Conservation (phyloP, 805 yeast species). For the Lipomyces spencermartinsiae region DNA sequence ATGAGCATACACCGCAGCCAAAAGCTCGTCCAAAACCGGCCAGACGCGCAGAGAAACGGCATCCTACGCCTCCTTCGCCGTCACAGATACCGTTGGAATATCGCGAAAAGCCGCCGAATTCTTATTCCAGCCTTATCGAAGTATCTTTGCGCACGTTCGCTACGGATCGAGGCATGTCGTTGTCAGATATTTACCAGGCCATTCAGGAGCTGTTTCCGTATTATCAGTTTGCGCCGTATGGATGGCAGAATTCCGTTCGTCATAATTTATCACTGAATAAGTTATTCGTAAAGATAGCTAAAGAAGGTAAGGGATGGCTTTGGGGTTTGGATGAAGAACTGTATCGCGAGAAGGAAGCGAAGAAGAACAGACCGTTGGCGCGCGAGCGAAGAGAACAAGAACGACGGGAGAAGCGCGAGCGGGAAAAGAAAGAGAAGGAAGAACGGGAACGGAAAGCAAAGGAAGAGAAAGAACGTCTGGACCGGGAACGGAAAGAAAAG, state of each 20-base stretch:
- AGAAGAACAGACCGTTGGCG: constrained; percentile 58
- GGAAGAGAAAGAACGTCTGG: constrained; percentile 43
- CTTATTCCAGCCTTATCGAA: constrained; percentile 81
- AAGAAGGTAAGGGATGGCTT: constrained; percentile 92
- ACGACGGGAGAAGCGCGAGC: constrained; percentile 51
- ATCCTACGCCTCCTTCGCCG: constrained; percentile 35
- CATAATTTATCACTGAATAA: constrained; percentile 88
- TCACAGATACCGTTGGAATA: constrained; percentile 84
- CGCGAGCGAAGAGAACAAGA: constrained; percentile 68
- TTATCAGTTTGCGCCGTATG: constrained; percentile 91
- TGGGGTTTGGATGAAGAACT: constrained; percentile 92
- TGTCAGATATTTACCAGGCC: constrained; percentile 84
- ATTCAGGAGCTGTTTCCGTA: constrained; percentile 89
- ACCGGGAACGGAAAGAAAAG: constrained; percentile 37
- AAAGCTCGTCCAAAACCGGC: not conserved
- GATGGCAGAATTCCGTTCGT: constrained; percentile 95
- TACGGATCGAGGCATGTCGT: constrained; percentile 74
- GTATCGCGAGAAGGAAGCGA: constrained; percentile 79
- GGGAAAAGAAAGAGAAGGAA: constrained; percentile 42
- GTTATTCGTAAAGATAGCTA: constrained; percentile 78
- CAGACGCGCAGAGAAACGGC: constrained; percentile 27
- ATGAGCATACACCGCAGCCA: not conserved
- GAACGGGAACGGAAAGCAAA: constrained; percentile 49
- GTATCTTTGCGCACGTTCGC: constrained; percentile 74
- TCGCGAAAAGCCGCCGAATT: constrained; percentile 80